Conservation (phyloP, 352 stramenopile species). For the Phytophthora vignae region DNA sequence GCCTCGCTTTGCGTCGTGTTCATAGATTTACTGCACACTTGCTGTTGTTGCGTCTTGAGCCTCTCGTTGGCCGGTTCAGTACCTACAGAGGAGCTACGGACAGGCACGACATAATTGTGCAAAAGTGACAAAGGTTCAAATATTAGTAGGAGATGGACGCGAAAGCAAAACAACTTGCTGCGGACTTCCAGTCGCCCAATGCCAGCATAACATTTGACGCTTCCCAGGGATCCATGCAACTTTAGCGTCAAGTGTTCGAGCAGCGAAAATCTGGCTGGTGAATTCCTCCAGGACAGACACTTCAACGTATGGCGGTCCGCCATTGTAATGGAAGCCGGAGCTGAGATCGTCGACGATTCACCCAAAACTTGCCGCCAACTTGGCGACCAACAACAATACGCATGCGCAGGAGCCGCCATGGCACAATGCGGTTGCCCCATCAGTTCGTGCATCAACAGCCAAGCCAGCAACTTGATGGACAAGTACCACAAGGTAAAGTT, state of each 20-base stretch:
- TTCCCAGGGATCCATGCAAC: not conserved
- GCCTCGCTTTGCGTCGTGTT: slow-evolving; percentile 29
- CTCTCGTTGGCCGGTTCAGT: too few species aligned
- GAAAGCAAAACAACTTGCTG: not conserved
- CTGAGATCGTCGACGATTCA: not conserved
- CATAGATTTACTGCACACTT: slow-evolving; percentile 33
- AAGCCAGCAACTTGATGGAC: too few species aligned
- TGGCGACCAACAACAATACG: too few species aligned
- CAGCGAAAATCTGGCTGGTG: slow-evolving; percentile 17
- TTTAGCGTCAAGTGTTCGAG: slow-evolving; percentile 14
- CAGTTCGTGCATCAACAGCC: not conserved
- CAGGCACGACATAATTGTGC: too few species aligned
- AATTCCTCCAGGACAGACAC: slow-evolving; percentile 20
- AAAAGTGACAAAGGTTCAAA: too few species aligned
- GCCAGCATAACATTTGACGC: not conserved
- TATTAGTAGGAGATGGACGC: not conserved
- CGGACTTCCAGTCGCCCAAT: not conserved
- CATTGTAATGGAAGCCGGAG: too few species aligned
- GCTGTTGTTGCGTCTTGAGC: not conserved
- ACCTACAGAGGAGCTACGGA: too few species aligned
- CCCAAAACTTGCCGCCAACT: too few species aligned
- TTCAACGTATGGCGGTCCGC: slow-evolving; percentile 20
- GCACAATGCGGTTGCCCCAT: not conserved
- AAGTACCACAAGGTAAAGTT: too few species aligned
- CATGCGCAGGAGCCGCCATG: too few species aligned